phyloP scores from a whole-genome alignment of 129 eudicot genomes.

The Artemisia tridentata region DNA sequence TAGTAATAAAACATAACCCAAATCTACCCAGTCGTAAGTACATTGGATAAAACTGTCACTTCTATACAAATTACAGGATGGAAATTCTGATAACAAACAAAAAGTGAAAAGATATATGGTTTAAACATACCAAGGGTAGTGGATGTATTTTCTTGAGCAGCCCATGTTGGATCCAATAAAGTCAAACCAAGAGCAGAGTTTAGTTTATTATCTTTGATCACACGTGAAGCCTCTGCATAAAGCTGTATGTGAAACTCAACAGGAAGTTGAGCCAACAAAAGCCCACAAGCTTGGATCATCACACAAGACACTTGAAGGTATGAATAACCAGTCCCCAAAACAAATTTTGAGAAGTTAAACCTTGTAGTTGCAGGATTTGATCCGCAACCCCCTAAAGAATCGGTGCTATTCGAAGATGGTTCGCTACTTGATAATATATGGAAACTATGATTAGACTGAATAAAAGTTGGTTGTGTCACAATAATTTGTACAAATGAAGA shows the following conservation, averaged over 20 bases:
- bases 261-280: slow-evolving; percentile 85
- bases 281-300: slow-evolving; percentile 91
- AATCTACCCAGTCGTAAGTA: no score
- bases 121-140: slow-evolving; percentile 63
- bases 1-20: no score
- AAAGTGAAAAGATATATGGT: not conserved
- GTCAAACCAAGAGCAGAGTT: slow-evolving; percentile 77
- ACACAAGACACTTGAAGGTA: slow-evolving; percentile 70
- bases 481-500: slow-evolving; percentile 76
- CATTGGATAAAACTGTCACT: no score
- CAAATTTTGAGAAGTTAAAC: slow-evolving; percentile 47
- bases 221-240: slow-evolving; percentile 67
- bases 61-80: not conserved
- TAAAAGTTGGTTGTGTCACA: slow-evolving; percentile 69
- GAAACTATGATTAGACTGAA: slow-evolving; percentile 57
- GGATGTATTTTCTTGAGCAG: slow-evolving; percentile 83
- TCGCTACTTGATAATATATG: slow-evolving; percentile 45
- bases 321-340: slow-evolving; percentile 68
- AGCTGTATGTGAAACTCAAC: slow-evolving; percentile 77
- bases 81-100: not conserved
- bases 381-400: slow-evolving; percentile 50
- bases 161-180: slow-evolving; percentile 82
- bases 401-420: slow-evolving; percentile 47
- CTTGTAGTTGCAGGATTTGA: slow-evolving; percentile 49
- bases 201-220: slow-evolving; percentile 56